phyloP scores from a whole-genome alignment of 129 eudicot genomes.

The Helianthus tuberosus region DNA sequence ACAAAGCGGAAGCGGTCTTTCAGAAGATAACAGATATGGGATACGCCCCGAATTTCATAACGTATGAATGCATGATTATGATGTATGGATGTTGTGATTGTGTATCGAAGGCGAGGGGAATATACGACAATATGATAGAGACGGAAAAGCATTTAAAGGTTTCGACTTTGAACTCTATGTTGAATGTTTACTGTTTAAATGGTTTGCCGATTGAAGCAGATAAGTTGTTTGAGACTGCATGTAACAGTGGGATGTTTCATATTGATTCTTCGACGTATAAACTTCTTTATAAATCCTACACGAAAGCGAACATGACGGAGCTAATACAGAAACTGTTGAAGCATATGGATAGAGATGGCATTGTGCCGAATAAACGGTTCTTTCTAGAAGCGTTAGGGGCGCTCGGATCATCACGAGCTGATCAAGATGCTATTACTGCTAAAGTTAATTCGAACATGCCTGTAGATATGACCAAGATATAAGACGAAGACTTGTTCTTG shows the following conservation, averaged over 20 bases:
- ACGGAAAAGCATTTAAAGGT: slow-evolving; percentile 54
- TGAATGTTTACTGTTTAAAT: slow-evolving; percentile 80
- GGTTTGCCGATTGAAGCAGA: slow-evolving; percentile 74
- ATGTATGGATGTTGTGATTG: slow-evolving; percentile 89
- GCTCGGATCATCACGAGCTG: slow-evolving; percentile 51
- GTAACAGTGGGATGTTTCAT: slow-evolving; percentile 38
- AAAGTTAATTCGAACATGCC: slow-evolving; percentile 17
- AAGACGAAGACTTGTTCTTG: slow-evolving; percentile 4
- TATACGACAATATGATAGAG: slow-evolving; percentile 55
- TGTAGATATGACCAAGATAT: slow-evolving; percentile 16
- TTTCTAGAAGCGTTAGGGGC: slow-evolving; percentile 85
- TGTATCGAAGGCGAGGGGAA: slow-evolving; percentile 72
- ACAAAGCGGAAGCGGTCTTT: slow-evolving; percentile 66
- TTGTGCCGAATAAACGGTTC: slow-evolving; percentile 77
- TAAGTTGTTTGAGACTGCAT: slow-evolving; percentile 59
- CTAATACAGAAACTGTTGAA: slow-evolving; percentile 53
- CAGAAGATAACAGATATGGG: slow-evolving; percentile 69
- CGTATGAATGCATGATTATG: slow-evolving; percentile 72
- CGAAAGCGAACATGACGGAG: slow-evolving; percentile 76
- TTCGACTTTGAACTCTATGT: slow-evolving; percentile 90
- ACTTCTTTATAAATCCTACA: slow-evolving; percentile 86
- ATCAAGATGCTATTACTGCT: slow-evolving; percentile 14
- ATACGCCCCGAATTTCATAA: slow-evolving; percentile 69
- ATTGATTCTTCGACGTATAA: slow-evolving; percentile 75
- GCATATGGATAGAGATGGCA: slow-evolving; percentile 85